Evolutionary conservation across 2,329 filamentous ascomycete genomes (phyloP).

Genomic region (Zymoseptoria brevis): DNA sequence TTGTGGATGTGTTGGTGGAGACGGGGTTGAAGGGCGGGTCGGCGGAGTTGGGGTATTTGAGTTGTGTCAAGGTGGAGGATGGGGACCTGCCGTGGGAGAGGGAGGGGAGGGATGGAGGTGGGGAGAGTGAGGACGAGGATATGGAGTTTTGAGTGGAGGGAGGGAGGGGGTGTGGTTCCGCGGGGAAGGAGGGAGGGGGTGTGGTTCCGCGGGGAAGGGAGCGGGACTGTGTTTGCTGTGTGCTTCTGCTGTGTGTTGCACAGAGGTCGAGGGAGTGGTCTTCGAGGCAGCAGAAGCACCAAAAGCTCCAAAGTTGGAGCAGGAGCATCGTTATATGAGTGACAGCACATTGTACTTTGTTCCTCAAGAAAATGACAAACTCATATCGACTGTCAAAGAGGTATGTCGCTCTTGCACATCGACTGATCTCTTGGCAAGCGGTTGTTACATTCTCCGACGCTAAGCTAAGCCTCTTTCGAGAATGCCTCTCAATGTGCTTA

Average conservation of each 20-base stretch:
- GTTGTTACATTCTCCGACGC: too few species aligned
- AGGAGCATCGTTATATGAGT: too few species aligned
- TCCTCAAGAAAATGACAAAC: too few species aligned
- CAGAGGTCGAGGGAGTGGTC: neutral
- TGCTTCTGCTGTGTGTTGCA: neutral
- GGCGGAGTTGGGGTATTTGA: constrained; percentile 28
- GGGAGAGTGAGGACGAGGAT: constrained; percentile 1
- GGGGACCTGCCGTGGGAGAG: constrained; percentile 27
- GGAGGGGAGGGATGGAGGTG: neutral
- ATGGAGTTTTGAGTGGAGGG: neutral
- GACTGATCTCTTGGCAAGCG: too few species aligned
- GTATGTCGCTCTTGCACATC: too few species aligned
- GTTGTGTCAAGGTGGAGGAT: constrained; percentile 25
- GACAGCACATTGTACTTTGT: too few species aligned
- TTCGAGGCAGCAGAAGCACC: neutral
- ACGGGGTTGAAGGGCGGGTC: constrained; percentile 16
- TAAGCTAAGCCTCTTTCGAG: too few species aligned
- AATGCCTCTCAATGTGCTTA: too few species aligned
- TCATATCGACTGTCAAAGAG: too few species aligned
- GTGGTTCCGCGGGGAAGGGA: neutral
- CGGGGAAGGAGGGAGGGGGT: neutral
- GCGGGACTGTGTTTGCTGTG: neutral
- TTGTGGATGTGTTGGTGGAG: constrained; percentile 26
- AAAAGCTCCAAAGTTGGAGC: neutral
- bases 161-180: neutral